Percentiles rank a stretch among this genome's conserved stretches.
Conservation (phyloP, 208 protist species). For the Phytomonas serpens region DNA sequence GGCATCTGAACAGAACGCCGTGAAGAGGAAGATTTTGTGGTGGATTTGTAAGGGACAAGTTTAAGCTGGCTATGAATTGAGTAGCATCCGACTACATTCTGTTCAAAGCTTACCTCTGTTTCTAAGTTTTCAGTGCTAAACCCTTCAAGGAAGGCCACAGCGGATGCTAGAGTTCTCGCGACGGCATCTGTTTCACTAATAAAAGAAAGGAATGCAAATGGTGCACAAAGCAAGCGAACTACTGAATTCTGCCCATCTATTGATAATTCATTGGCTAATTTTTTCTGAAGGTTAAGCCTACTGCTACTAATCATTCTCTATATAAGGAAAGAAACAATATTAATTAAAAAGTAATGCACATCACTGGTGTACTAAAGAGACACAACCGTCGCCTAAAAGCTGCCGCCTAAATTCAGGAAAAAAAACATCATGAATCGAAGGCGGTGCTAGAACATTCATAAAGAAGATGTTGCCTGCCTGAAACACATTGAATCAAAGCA, state of each 20-base stretch:
- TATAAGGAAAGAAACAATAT: neutral
- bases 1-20: neutral
- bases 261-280: neutral
- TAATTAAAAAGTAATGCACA: neutral
- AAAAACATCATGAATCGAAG: too few species aligned
- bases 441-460: too few species aligned
- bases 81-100: conserved; percentile 4
- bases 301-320: neutral
- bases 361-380: neutral
- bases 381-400: too few species aligned
- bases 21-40: neutral
- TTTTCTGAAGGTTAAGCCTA: neutral
- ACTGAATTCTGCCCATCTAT: conserved; percentile 27
- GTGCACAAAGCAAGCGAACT: conserved; percentile 25
- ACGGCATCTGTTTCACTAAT: conserved; percentile 12
- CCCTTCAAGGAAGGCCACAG: conserved; percentile 41
- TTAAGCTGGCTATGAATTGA: conserved; percentile 24
- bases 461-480: too few species aligned
- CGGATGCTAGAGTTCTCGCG: conserved; percentile 28
- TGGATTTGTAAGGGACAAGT: conserved; percentile 24
- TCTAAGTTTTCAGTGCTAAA: conserved; percentile 35
- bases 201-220: conserved; percentile 32
- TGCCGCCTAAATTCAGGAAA: too few species aligned
- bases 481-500: too few species aligned
- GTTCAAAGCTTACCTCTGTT: conserved; percentile 16